Evolutionary conservation across 202 grass and related monocot species (phyloP), one percentile per base, ranked within the genome.

Genomic region (Elaeis oleifera): DNA sequence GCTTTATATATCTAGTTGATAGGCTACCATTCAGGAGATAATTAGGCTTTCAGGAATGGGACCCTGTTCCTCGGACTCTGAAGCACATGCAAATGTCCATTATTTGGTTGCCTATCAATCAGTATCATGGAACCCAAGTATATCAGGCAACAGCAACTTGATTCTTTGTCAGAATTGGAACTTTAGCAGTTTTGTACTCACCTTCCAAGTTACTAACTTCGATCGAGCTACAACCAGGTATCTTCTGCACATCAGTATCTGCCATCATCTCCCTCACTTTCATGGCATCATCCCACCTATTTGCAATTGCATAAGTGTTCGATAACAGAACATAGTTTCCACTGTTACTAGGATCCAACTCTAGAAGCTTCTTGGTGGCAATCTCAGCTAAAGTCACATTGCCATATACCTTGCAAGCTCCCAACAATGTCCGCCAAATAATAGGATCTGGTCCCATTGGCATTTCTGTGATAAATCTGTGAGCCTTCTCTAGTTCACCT

Each of bases 351-450:
- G 52, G 67, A 16, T 84, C 81, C 26, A 63, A 16, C 27, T 68
- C 65, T 26, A 26, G 66, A 20, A 82, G 78, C 56, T 76, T 79
- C 64, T 56, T 61, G 20, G 60, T 67, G 25, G 50, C 67, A 13
- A 81, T 70, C 78, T 84, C 58, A 5, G 77, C 77, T 59, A 72
- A 32, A 53, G 19, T 28, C 1, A 89, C 65, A 76, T 84, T 48
- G 24, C 67, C 54, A 57, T 81, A 59, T 5, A 22, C 78, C 26
- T 70, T 75, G 71, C 81, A 79, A 3, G 72, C 71, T 61, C 74
- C 71, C 21, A 82, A 65, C 59, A 82, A 17, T 71, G 78, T 85
- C 55, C 79, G 79, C 69, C 79, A 85, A 64, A 90, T 59, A 36
- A 85, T 44, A 23, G 72, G 72, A 39, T 76, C 64, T 54, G 72